Evolutionary conservation across 2,329 filamentous ascomycete genomes (phyloP), one percentile per base, ranked within the genome.

Genomic region (Pseudocercospora eumusae): DNA sequence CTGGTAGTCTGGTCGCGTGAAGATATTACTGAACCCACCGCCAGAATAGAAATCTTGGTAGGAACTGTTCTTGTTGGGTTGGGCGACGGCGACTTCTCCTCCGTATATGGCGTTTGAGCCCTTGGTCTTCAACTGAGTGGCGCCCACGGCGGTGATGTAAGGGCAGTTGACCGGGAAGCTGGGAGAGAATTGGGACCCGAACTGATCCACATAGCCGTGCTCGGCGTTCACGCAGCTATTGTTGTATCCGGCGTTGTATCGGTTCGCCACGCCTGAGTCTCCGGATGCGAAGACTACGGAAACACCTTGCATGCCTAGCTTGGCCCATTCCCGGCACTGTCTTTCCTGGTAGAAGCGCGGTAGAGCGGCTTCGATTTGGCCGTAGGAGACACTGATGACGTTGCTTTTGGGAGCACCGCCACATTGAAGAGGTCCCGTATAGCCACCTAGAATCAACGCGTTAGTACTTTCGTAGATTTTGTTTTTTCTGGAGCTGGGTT

Each of bases 371-470:
- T 67, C 65, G 27, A 64, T 60, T 79, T 81, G 80, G 11, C 76
- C 79, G 70, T 86, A 86, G 11, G 80, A 83, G 33, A 82, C 82
- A 20, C 78, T 81, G 62, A 85, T 81, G 60, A 85, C 83, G 60
- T 85, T 83, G 3, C 83, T 80, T 4, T 80, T 70, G 4, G 74
- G 65, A 54, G 75, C 78, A 2, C 69, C 73, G 31, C 82, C 82
- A 69, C 82, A 84, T 58, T 77, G 74, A 60, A 79, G 71, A n/a
- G 74, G 64, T 3, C 77, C 76, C 47, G 77, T 71, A 64, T 78
- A 82, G 8, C 66, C 73, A 15, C 36, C 36, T 40, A 8, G 36
- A 8, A 40, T 40, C 5, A 18, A 15, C 7, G 36, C 36, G 3
- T 40, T 40, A 40, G 36, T 40, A 9, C 15, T 18, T 3, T 40